Base-by-base conservation (phyloP, 2,329 filamentous ascomycete species). In the Nothomitra cinnamomea region DNA sequence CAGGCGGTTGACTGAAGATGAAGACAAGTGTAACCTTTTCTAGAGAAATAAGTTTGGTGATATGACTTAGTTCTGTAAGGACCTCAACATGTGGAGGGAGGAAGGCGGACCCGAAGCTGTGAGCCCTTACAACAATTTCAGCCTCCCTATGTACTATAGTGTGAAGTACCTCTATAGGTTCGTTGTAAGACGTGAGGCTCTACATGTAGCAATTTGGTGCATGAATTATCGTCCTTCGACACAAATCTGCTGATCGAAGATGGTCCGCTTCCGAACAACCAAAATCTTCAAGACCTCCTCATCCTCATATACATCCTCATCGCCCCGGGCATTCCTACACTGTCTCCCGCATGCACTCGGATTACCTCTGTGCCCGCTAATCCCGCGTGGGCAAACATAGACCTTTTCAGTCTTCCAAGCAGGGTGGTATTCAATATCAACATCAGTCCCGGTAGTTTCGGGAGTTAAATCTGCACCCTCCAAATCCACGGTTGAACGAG, bases 381-480 rank as follows among this genome's bases (percentile, higher is more conserved):
- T 60, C 21, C 45, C 41, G 7, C 59, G 58, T 6, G 64, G 64
- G 47, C 64, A 65, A 7, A 72, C 61, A 56, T 71, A 73, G 1
- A 71, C 66, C 58, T 67, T 69, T 55, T 67, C 67, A 1, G 62
- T 67, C 19, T 22, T 53, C 58, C 60, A 57, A 2, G 51, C 15
- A 38, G 38, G 7, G 56, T 52, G 50, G 50, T 52, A 52, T 52
- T 52, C 50, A 8, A 52, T n/a, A 17, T 41, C 35, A 12, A 19
- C 36, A 52, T 52, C 50, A 21, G 50, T 13, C 22, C 7, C 3
- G 4, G 21, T 41, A 2, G 50, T 25, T 21, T 40, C 32, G n/a
- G 7, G 1, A 21, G 21, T 2, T 8, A 6, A 3, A 15, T n/a
- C 35, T 4, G 3, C 24, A 19, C 24, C 32, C n/a, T 41, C 3